Percentiles rank a stretch among this genome's conserved stretches.
Evolutionary conservation across 31 red algal species (phyloP).

Genomic region (Odonthalia washingtoniensis): DNA sequence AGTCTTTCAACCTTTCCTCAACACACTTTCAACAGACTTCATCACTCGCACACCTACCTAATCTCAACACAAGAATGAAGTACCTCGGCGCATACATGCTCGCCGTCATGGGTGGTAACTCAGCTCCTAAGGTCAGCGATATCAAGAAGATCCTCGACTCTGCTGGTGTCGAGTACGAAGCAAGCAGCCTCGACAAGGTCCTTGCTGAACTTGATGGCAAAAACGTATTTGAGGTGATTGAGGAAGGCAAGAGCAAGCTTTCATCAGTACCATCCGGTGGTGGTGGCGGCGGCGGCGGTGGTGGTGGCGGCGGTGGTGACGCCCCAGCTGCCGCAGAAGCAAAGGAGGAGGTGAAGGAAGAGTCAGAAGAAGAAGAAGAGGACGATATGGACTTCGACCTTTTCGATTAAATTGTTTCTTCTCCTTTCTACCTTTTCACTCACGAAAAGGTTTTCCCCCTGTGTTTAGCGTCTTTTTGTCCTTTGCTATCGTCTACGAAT

Average conservation of each 20-base stretch:
- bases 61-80: slow-evolving; percentile 80
- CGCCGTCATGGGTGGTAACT: slow-evolving; percentile 78
- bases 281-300: slow-evolving; percentile 43
- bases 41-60: no score
- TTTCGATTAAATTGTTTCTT: slow-evolving; percentile 67
- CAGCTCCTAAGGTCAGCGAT: slow-evolving; percentile 64
- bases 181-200: slow-evolving; percentile 53
- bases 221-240: slow-evolving; percentile 75
- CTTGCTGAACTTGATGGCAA: slow-evolving; percentile 70
- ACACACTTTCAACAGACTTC: no score
- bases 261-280: slow-evolving; percentile 81
- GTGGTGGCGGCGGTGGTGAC: slow-evolving; percentile 45
- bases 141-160: slow-evolving; percentile 83
- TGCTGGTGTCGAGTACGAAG: slow-evolving; percentile 76
- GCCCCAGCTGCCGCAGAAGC: slow-evolving; percentile 48
- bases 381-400: slow-evolving; percentile 83
- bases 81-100: slow-evolving; percentile 93
- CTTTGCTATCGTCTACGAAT: no score
- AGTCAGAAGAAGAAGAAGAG: slow-evolving; percentile 79
- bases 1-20: no score
- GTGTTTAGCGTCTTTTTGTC: no score
- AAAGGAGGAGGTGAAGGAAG: slow-evolving; percentile 64
- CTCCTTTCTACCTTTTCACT: slow-evolving; percentile 1
- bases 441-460: no score
- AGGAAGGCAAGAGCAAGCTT: slow-evolving; percentile 79